These are phyloP conservation scores for Astragalus glycyphyllos DNA, from an alignment of 306 rosid species.

Conservation along the genomic window DNA sequence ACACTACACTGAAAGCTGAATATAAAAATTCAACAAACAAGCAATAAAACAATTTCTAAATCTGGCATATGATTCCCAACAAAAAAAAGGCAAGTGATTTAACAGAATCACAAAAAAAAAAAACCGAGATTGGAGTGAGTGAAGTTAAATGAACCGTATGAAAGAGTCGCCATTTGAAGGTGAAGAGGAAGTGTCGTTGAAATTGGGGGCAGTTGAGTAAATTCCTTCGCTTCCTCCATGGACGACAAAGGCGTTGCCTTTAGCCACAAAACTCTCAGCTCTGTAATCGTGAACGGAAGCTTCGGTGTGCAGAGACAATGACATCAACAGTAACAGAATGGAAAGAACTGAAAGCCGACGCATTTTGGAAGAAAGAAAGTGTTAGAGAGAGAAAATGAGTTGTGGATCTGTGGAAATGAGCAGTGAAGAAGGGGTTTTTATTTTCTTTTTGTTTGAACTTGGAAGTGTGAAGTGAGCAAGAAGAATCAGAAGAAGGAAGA, in stretches of 20 bases:
- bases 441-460: too few species aligned
- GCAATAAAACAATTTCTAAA: not conserved
- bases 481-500: constrained; percentile 1
- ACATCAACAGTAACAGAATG: constrained; percentile 43
- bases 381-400: constrained; percentile 33
- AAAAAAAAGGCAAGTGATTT: constrained; percentile 21
- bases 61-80: constrained; percentile 4
- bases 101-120: constrained; percentile 17
- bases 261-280: constrained; percentile 59
- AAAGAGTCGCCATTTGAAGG: constrained; percentile 66
- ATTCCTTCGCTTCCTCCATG: constrained; percentile 99
- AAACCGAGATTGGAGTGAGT: constrained; percentile 9
- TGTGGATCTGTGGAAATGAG: constrained; percentile 50
- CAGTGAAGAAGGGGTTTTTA: too few species aligned
- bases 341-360: constrained; percentile 40
- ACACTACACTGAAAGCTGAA: constrained; percentile 17
- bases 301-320: constrained; percentile 46
- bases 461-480: constrained; percentile 6
- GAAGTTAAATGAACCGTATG: constrained; percentile 60
- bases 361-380: constrained; percentile 29
- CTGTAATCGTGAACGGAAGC: constrained; percentile 87
- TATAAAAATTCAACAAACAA: not conserved
- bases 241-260: constrained; percentile 90
- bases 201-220: constrained; percentile 64
- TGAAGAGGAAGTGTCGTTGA: constrained; percentile 36